Conservation (phyloP, 1,284 basidiomycete genomes). For the Microbotryum silenes-acaulis region DNA sequence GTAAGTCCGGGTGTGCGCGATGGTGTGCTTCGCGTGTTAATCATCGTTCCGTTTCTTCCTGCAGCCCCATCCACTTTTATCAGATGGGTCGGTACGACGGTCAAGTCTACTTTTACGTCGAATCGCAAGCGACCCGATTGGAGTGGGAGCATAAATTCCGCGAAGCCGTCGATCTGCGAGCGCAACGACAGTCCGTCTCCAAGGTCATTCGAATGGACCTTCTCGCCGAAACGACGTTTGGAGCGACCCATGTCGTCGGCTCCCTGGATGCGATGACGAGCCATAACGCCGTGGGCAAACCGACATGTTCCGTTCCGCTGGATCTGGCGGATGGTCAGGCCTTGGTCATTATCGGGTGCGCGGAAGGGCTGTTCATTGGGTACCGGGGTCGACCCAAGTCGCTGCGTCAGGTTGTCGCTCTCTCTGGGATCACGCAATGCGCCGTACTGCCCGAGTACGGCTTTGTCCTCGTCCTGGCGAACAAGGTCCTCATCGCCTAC, state of each 20-base stretch:
- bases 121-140: slow-evolving; percentile 47
- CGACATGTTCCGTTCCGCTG: slow-evolving; percentile 32
- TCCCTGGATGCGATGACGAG: slow-evolving; percentile 1
- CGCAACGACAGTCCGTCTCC: slow-evolving; percentile 80
- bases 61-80: slow-evolving; percentile 70
- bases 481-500: slow-evolving; percentile 59
- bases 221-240: slow-evolving; percentile 40
- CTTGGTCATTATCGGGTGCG: slow-evolving; percentile 85
- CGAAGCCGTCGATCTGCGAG: slow-evolving; percentile 74
- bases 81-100: slow-evolving; percentile 77
- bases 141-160: slow-evolving; percentile 88
- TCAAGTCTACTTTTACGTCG: slow-evolving; percentile 57
- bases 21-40: slow-evolving; percentile 10
- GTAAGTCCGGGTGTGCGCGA: neutral
- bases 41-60: slow-evolving; percentile 56
- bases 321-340: slow-evolving; percentile 65
- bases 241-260: slow-evolving; percentile 19
- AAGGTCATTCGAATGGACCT: slow-evolving; percentile 52
- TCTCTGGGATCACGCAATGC: slow-evolving; percentile 84
- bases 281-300: slow-evolving; percentile 13
- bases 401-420: slow-evolving; percentile 77
- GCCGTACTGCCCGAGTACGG: slow-evolving; percentile 91
- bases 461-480: slow-evolving; percentile 88
- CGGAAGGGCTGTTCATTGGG: slow-evolving; percentile 95
- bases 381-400: slow-evolving; percentile 79